Base-by-base conservation (phyloP, 441 rosid species). In the Arabidopsis hybrid region DNA sequence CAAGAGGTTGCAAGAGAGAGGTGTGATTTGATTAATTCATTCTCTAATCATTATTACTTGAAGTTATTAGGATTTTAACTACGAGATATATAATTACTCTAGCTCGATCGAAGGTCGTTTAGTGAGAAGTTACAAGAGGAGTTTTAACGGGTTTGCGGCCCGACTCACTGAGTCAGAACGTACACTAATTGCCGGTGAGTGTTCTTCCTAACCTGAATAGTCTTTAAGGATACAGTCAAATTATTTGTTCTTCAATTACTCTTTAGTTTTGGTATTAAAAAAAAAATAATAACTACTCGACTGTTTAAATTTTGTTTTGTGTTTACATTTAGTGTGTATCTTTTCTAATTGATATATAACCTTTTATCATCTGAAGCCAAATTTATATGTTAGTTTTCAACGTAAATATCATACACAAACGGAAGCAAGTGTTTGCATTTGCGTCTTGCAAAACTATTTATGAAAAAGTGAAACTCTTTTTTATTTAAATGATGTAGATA, bases 111-210 rank as follows among this genome's bases (percentile, higher is more conserved):
- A 34, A 68, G 66, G 64, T 67, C 59, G 76, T n/a, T 52, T 88
- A 67, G 51, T 85, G 14, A 72, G 80, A 83, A 90, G 89, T 71
- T 87, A 84, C 73, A 72, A 10, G 43, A 86, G 82, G 78, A 90
- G 67, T 40, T 70, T 76, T 18, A 76, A 70, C 31, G 80, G 80
- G 17, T 76, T 76, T 34, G 71, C 53, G 0, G 79, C 79, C 0
- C 18, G 26, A 1, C 74, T 75, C 51, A 45, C 79, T 6, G 60
- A 43, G 43, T 4, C 70, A 21, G 79, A 75, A 62, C 43, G 65
- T 46, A 12, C 43, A 26, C 11, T 6, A 53, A 1, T 75, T 35
- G 70, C 79, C 43, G 7, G 79, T 75, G 51, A 62, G 69, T 75
- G 47, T 17, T 74, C 5, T 53, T 53, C 2, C 0, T 12, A 9